Percentiles rank a stretch among this genome's conserved stretches.
These are phyloP conservation scores for Microthlaspi erraticum DNA, from an alignment of 345 rosid genomes.

Conservation along the genomic window DNA sequence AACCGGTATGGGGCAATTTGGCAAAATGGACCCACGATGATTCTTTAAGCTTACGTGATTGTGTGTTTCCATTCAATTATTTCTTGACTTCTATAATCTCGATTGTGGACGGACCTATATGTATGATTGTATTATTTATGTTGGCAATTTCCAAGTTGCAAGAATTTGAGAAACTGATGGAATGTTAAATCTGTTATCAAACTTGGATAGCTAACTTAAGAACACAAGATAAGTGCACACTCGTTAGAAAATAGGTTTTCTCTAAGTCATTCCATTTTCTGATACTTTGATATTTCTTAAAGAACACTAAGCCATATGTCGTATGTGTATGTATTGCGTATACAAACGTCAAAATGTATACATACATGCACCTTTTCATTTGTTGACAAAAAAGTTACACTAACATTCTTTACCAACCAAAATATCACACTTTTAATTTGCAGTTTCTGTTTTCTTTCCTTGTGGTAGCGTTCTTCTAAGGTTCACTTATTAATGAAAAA, in stretches of 20 bases:
- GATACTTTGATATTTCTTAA: conserved; percentile 27
- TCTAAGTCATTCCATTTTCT: conserved; percentile 30
- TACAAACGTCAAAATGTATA: conserved; percentile 20
- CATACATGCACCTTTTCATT: conserved; percentile 24
- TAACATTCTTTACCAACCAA: too few species aligned
- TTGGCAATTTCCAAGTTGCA: conserved; percentile 23
- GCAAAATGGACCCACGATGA: conserved; percentile 28
- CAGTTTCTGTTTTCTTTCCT: too few species aligned
- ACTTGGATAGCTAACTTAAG: conserved; percentile 3
- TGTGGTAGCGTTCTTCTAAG: too few species aligned
- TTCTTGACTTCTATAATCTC: not conserved
- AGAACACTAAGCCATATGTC: conserved; percentile 1
- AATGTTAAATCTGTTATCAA: not conserved
- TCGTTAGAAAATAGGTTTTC: too few species aligned
- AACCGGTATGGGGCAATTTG: not conserved
- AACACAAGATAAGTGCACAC: conserved; percentile 16
- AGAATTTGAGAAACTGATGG: not conserved
- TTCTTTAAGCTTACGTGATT: conserved; percentile 28
- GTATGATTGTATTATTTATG: too few species aligned
- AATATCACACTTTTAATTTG: too few species aligned
- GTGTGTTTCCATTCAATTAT: conserved; percentile 24
- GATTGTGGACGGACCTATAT: conserved; percentile 4
- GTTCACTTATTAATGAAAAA: too few species aligned
- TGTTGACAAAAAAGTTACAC: not conserved
- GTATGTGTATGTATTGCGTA: conserved; percentile 31